These are phyloP conservation scores for Morella rubra DNA, from an alignment of 306 rosid species.

Conservation along the genomic window DNA sequence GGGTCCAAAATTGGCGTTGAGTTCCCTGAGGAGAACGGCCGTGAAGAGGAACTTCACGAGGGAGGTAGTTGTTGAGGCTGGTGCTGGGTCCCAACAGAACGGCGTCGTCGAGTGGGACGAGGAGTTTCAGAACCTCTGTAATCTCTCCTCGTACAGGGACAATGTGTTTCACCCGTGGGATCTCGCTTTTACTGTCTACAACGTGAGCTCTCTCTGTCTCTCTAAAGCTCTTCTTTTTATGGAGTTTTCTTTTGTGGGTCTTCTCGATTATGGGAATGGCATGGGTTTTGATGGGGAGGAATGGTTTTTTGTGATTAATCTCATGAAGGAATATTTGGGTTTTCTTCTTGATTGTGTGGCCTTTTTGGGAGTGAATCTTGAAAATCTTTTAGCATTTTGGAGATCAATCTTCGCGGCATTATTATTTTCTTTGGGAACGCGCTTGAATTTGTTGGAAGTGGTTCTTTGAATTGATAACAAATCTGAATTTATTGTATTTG, in stretches of 20 bases:
- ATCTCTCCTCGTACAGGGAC: conserved; percentile 68
- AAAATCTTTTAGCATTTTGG: neutral
- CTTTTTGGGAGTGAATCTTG: neutral
- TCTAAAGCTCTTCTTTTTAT: neutral
- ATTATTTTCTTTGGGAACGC: neutral
- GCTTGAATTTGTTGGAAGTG: neutral
- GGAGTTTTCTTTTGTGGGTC: conserved; percentile 5
- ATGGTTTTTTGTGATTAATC: neutral
- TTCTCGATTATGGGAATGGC: neutral
- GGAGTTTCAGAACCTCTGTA: conserved; percentile 67
- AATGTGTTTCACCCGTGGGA: conserved; percentile 98
- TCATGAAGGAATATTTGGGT: neutral
- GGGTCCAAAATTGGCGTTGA: conserved; percentile 64
- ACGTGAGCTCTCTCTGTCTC: conserved; percentile 40
- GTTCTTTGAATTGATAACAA: neutral
- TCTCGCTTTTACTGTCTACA: conserved; percentile 80
- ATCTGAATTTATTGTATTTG: neutral
- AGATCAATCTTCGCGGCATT: neutral
- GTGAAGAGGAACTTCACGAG: conserved; percentile 64
- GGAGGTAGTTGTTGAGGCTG: conserved; percentile 45
- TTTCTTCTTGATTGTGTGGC: neutral
- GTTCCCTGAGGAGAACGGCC: conserved; percentile 58
- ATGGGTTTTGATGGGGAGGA: neutral
- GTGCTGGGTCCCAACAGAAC: conserved; percentile 6
- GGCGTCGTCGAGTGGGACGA: conserved; percentile 69